These are phyloP conservation scores for Barnettozyma botsteinii DNA, from an alignment of 805 yeast species.

Conservation along the genomic window DNA sequence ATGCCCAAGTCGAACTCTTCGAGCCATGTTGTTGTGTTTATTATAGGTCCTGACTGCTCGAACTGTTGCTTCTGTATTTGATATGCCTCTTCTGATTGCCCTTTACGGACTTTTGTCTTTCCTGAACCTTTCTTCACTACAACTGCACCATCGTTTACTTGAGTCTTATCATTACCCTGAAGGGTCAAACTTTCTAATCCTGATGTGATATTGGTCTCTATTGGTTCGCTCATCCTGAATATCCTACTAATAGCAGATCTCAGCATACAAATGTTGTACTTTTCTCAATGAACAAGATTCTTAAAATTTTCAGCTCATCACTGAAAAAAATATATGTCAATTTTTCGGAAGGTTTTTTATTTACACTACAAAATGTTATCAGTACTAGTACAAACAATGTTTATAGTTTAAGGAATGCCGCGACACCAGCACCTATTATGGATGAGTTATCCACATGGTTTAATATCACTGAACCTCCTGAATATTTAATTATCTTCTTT, in stretches of 20 bases:
- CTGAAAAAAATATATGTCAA: background rate
- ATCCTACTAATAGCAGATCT: background rate
- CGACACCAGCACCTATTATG: conserved; percentile 49
- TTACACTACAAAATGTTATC: background rate
- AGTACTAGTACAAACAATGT: background rate
- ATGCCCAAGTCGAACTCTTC: conserved; percentile 24
- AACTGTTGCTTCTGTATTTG: conserved; percentile 46
- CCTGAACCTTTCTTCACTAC: conserved; percentile 42
- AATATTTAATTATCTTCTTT: conserved; percentile 24
- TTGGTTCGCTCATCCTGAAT: background rate
- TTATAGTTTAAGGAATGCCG: conserved; percentile 27
- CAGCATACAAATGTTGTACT: background rate
- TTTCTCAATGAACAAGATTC: no score
- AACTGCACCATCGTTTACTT: conserved; percentile 32
- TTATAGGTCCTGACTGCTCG: conserved; percentile 48
- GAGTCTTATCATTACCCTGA: conserved; percentile 18
- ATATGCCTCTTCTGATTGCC: conserved; percentile 65
- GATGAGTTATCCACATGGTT: conserved; percentile 40
- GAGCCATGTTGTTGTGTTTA: conserved; percentile 43
- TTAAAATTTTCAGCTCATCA: background rate
- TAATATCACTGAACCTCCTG: conserved; percentile 32
- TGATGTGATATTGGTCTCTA: background rate
- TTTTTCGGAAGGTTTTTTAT: background rate
- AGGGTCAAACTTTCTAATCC: background rate
- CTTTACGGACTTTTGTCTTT: conserved; percentile 49